Percentiles rank a stretch among this genome's conserved stretches.
Evolutionary conservation across 352 stramenopile species (phyloP).

Genomic region (Globisporangium echinulatum): DNA sequence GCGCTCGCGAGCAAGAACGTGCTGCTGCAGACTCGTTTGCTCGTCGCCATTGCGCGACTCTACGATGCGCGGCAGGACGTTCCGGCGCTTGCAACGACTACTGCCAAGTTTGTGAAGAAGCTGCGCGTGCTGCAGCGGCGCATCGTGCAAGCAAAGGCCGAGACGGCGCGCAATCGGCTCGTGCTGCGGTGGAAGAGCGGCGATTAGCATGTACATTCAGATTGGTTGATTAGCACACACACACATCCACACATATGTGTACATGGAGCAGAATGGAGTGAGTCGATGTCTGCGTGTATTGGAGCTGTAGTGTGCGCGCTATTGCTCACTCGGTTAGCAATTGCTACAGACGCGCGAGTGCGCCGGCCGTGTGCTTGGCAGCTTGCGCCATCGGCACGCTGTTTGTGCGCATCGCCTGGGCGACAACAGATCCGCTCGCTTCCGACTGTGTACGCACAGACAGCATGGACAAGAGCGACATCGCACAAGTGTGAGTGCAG

Average conservation of each 20-base stretch:
- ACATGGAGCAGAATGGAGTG: not conserved
- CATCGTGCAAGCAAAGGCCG: conserved; percentile 33
- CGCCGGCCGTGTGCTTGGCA: conserved; percentile 61
- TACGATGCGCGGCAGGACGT: conserved; percentile 34
- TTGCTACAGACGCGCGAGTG: conserved; percentile 51
- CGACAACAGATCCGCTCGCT: conserved; percentile 49
- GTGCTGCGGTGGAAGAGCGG: conserved; percentile 46
- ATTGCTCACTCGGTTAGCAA: not conserved
- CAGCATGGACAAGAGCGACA: not conserved
- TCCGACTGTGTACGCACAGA: conserved; percentile 36
- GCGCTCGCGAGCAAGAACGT: conserved; percentile 61
- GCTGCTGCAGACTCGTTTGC: conserved; percentile 53
- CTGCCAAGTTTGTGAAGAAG: conserved; percentile 67
- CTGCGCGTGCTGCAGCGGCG: conserved; percentile 37
- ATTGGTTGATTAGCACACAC: not conserved
- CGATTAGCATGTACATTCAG: not conserved
- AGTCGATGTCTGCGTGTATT: not conserved
- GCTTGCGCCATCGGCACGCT: conserved; percentile 69
- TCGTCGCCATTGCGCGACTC: conserved; percentile 50
- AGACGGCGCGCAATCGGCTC: conserved; percentile 25
- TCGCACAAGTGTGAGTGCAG: conserved; percentile 1
- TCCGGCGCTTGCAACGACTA: conserved; percentile 33
- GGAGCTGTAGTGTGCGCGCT: not conserved
- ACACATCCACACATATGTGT: not conserved
- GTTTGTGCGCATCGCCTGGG: conserved; percentile 54